phyloP scores from a whole-genome alignment of 345 rosid genomes.

The Boechera retrofracta region DNA sequence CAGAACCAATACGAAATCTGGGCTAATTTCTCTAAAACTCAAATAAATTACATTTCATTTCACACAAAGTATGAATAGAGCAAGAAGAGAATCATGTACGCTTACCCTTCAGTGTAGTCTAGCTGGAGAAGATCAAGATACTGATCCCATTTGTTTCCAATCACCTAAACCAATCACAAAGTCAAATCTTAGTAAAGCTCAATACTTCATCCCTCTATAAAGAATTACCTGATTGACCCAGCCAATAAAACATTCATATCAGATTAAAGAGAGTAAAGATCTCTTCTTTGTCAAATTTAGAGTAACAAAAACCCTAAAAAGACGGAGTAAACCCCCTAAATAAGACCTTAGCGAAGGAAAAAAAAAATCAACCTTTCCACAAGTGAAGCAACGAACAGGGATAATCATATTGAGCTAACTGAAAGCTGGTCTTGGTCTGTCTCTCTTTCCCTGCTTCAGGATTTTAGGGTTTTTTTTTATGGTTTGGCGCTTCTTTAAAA shows the following conservation, averaged over 20 bases:
- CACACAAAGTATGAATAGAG: slow-evolving; percentile 15
- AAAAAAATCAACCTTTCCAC: slow-evolving; percentile 41
- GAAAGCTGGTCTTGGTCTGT: not conserved
- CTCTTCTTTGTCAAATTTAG: not conserved
- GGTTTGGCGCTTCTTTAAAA: slow-evolving; percentile 8
- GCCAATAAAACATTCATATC: not conserved
- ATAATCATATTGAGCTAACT: slow-evolving; percentile 43
- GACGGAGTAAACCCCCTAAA: slow-evolving; percentile 3
- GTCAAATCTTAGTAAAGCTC: slow-evolving; percentile 24
- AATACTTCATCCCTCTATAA: slow-evolving; percentile 6
- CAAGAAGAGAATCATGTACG: not conserved
- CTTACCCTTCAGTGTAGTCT: slow-evolving; percentile 50
- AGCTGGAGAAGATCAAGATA: slow-evolving; percentile 50
- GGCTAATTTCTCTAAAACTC: not conserved
- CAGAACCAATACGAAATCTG: not conserved
- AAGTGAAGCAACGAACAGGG: slow-evolving; percentile 50
- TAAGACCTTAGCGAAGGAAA: not conserved
- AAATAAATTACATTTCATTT: not conserved
- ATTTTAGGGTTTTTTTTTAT: slow-evolving; percentile 27
- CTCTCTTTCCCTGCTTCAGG: slow-evolving; percentile 27
- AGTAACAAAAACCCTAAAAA: slow-evolving; percentile 7
- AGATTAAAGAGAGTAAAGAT: slow-evolving; percentile 1
- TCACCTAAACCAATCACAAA: slow-evolving; percentile 37
- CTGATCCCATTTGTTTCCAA: slow-evolving; percentile 50
- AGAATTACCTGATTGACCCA: slow-evolving; percentile 1